Percentiles rank a stretch among this genome's conserved stretches.
Evolutionary conservation across 495 filamentous ascomycete genomes (phyloP).

Genomic region (Penicillium taxi): DNA sequence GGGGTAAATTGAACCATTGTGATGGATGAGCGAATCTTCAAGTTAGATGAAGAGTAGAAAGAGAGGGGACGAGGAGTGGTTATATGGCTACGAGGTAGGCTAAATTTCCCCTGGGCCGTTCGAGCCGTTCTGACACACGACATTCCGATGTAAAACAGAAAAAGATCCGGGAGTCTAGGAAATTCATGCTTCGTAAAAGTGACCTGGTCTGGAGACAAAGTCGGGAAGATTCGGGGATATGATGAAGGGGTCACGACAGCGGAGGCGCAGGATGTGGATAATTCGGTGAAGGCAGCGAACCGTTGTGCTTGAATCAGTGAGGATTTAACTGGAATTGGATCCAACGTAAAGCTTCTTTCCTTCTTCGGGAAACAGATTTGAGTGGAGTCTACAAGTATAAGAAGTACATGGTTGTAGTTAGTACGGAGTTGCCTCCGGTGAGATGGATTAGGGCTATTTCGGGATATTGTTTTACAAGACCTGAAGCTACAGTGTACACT

Average conservation of each 20-base stretch:
- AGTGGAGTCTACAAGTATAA: too few relatives aligned
- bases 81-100: constrained; percentile 31
- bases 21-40: constrained; percentile 21
- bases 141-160: constrained; percentile 31
- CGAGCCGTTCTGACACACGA: constrained; percentile 27
- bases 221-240: constrained; percentile 37
- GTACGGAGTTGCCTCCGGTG: too few relatives aligned
- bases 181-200: constrained; percentile 22
- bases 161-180: constrained; percentile 27
- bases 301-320: constrained; percentile 21
- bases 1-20: constrained; percentile 39
- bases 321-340: constrained; percentile 24
- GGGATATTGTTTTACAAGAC: too few relatives aligned
- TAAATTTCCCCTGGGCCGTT: constrained; percentile 29
- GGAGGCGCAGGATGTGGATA: constrained; percentile 27
- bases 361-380: constrained; percentile 21
- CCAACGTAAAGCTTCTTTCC: constrained; percentile 30
- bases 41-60: constrained; percentile 16
- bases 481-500: too few relatives aligned
- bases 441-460: too few relatives aligned
- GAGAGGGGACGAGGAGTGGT: constrained; percentile 23
- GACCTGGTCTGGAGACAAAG: constrained; percentile 16
- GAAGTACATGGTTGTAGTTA: too few relatives aligned
- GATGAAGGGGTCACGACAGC: constrained; percentile 20
- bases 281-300: constrained; percentile 37